Percentiles rank a stretch among this genome's conserved stretches.
These are phyloP conservation scores for Phialemonium atrogriseum DNA, from an alignment of 2,329 filamentous ascomycete species.

Conservation along the genomic window DNA sequence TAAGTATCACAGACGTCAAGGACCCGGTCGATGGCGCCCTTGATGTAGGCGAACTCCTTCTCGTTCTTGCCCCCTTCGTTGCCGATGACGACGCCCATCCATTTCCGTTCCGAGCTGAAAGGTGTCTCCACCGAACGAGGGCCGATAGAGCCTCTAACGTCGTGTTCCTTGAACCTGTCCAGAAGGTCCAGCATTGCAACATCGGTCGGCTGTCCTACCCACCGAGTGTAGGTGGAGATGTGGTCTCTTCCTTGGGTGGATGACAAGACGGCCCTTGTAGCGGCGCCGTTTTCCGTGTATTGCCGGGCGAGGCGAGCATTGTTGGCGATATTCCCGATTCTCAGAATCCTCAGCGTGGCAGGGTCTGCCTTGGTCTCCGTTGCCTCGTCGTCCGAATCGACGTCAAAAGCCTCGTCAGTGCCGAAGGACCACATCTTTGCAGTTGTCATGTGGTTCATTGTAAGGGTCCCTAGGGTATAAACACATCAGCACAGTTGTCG, in stretches of 20 bases:
- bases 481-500: too few relatives aligned
- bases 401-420: slow-evolving; percentile 40
- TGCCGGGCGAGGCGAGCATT: slow-evolving; percentile 74
- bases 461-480: slow-evolving; percentile 75
- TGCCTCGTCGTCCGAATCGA: slow-evolving; percentile 46
- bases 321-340: slow-evolving; percentile 94
- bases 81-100: slow-evolving; percentile 93
- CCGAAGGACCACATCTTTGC: slow-evolving; percentile 96
- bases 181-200: slow-evolving; percentile 93
- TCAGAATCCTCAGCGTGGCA: slow-evolving; percentile 71
- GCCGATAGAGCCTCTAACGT: slow-evolving; percentile 81
- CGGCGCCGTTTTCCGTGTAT: slow-evolving; percentile 61
- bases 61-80: slow-evolving; percentile 48
- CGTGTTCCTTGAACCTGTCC: slow-evolving; percentile 84
- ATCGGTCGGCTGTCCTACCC: slow-evolving; percentile 95
- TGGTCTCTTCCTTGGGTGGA: slow-evolving; percentile 66
- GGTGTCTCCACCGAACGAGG: slow-evolving; percentile 76
- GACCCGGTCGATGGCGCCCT: slow-evolving; percentile 85
- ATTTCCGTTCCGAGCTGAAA: slow-evolving; percentile 95
- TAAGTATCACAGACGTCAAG: slow-evolving; percentile 86
- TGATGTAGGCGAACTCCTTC: slow-evolving; percentile 85
- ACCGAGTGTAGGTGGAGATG: slow-evolving; percentile 65
- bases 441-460: slow-evolving; percentile 96
- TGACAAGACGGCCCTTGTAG: slow-evolving; percentile 72
- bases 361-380: slow-evolving; percentile 55